Evolutionary conservation across 2,329 filamentous ascomycete genomes (phyloP), one percentile per base, ranked within the genome.

Genomic region (Byssoonygena ceratinophila): DNA sequence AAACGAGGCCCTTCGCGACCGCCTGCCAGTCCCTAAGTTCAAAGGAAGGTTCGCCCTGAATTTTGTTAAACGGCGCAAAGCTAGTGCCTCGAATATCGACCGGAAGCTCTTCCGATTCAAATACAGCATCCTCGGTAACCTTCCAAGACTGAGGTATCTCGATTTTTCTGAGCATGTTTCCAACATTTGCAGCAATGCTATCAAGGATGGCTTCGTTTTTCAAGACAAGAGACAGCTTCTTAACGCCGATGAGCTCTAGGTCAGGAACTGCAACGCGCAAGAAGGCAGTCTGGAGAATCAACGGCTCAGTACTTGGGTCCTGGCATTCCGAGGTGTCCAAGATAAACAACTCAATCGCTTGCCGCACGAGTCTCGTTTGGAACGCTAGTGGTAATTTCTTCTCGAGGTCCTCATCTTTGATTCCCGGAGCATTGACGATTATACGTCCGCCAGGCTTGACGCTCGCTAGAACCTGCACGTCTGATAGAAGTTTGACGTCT

Each of bases 361-460:
- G 87, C 62, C 81, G 76, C 51, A 81, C 80, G 47, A 96, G 71
- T 12, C 78, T 75, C 69, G 85, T 87, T 64, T 85, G 83, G 58
- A 92, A 79, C 44, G 74, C 67, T 34, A 77, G 75, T 1, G 87
- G 80, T 4, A 98, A 74, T 61, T 86, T 78, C 78, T 94, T 94
- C 74, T 97, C 91, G 5, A 90, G 68, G 32, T 96, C 89, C 41
- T 94, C 91, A 48, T 88, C 81, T 72, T 94, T 95, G 67, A 87
- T 81, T 59, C 82, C 83, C 25, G 87, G 78, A 22, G 92, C 77
- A 63, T 83, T 86, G 39, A 96, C 64, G 52, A 96, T 77, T 41
- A 96, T 69, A 58, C 82, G 84, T 51, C 85, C 85, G 50, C 81
- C 80, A 37, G 78, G 62, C 70, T 85, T 87, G 57, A 91, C 73